Conservation (phyloP, 164 flowering plant species). For the Akebia trifoliata region DNA sequence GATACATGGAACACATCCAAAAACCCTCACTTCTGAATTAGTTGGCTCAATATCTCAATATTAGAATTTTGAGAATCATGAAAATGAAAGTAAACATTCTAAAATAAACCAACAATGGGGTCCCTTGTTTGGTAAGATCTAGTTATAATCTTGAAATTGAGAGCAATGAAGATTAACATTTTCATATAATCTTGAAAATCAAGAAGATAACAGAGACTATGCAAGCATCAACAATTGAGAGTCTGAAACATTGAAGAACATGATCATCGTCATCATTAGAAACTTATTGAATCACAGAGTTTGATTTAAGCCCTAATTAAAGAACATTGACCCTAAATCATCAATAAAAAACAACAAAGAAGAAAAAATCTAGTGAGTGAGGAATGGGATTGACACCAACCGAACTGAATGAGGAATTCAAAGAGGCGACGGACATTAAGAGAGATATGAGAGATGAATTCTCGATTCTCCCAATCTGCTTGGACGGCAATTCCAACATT, state of each 20-base stretch:
- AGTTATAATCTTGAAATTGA: too few species aligned
- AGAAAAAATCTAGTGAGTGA: not conserved
- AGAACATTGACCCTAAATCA: not conserved
- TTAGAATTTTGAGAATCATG: not conserved
- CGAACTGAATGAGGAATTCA: conserved; percentile 79
- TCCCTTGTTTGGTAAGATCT: too few species aligned
- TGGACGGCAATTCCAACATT: conserved; percentile 59
- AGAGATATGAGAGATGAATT: conserved; percentile 77
- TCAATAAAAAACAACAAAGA: not conserved
- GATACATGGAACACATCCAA: not conserved
- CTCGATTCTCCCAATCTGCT: conserved; percentile 93
- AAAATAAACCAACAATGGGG: too few species aligned
- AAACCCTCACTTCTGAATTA: not conserved
- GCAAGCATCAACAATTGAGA: too few species aligned
- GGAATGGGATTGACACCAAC: too few species aligned
- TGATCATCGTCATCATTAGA: too few species aligned
- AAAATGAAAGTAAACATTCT: not conserved
- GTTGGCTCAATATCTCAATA: not conserved
- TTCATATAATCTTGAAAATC: too few species aligned
- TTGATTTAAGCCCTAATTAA: not conserved
- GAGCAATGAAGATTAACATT: too few species aligned
- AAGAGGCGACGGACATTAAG: conserved; percentile 81
- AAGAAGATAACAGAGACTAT: too few species aligned
- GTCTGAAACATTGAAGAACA: too few species aligned
- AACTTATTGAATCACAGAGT: too few species aligned